Conservation (phyloP, 2,329 filamentous ascomycete species). For the Chalara sp. region DNA sequence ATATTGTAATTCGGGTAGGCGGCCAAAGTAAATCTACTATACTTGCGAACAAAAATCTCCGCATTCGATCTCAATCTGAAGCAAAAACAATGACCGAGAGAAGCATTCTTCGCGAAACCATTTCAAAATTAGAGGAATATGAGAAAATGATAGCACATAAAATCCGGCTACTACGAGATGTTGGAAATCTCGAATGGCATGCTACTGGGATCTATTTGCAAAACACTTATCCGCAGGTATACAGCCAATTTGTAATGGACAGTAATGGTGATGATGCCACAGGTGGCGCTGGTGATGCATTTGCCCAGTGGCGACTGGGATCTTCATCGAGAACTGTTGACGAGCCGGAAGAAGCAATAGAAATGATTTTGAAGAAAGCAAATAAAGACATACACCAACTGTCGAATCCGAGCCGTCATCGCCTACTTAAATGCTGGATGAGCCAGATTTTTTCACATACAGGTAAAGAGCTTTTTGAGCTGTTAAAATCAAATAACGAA, state of each 20-base stretch:
- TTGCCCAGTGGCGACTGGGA: not conserved
- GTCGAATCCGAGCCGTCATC: not conserved
- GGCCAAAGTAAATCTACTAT: conserved; percentile 16
- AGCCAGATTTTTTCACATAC: conserved; percentile 3
- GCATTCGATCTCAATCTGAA: conserved; percentile 11
- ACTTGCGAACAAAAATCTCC: conserved; percentile 18
- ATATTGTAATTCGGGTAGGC: conserved; percentile 43
- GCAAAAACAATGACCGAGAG: conserved; percentile 11
- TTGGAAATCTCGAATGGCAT: conserved; percentile 8
- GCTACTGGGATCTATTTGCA: conserved; percentile 8
- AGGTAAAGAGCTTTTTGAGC: conserved; percentile 9
- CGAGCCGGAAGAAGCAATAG: not conserved
- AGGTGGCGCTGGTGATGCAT: conserved; percentile 9
- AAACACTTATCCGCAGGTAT: conserved; percentile 9
- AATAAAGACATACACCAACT: conserved; percentile 6
- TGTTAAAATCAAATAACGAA: not conserved
- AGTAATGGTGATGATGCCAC: conserved; percentile 14
- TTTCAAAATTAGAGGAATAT: conserved; percentile 7
- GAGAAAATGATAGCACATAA: conserved; percentile 2
- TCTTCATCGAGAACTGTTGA: conserved; percentile 11
- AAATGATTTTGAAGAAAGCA: conserved; percentile 3
- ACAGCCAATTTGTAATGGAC: conserved; percentile 11
- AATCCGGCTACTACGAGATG: conserved; percentile 5
- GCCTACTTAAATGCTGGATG: conserved; percentile 9
- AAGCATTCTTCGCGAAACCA: conserved; percentile 7